Evolutionary conservation across 768 basidiomycete species (phyloP).

Genomic region (Nidula microcarpa): DNA sequence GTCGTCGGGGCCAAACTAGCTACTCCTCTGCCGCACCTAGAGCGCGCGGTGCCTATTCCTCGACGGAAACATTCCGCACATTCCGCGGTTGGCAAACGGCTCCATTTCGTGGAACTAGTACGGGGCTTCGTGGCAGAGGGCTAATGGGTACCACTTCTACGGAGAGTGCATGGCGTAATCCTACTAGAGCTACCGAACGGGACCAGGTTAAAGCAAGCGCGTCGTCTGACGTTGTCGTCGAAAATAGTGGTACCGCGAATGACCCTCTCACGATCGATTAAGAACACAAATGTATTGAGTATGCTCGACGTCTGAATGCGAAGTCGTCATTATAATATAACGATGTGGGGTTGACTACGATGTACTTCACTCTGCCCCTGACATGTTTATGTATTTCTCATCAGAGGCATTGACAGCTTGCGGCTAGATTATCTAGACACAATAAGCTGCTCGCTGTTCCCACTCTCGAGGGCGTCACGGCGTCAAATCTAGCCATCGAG

Average conservation of each 20-base stretch:
- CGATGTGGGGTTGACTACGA: neutral
- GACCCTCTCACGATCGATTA: constrained; percentile 18
- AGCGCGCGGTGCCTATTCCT: constrained; percentile 12
- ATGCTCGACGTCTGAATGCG: neutral
- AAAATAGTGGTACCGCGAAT: constrained; percentile 12
- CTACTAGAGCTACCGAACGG: constrained; percentile 4
- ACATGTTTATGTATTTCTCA: constrained; percentile 3
- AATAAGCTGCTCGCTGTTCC: constrained; percentile 18
- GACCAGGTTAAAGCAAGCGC: neutral
- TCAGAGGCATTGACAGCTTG: constrained; percentile 1
- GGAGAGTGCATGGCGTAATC: constrained; percentile 3
- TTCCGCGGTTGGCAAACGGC: constrained; percentile 10
- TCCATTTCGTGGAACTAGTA: constrained; percentile 12
- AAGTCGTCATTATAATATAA: neutral
- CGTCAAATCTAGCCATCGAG: neutral
- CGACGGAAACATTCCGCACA: constrained; percentile 4
- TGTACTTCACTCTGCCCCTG: neutral
- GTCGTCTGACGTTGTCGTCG: constrained; percentile 9
- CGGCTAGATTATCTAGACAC: constrained; percentile 7
- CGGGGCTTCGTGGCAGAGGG: neutral
- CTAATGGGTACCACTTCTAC: neutral
- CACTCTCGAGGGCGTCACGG: constrained; percentile 6
- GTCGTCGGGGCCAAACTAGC: constrained; percentile 10
- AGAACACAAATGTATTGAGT: constrained; percentile 1
- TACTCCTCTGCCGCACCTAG: constrained; percentile 7